Evolutionary conservation across 495 filamentous ascomycete species (phyloP), one percentile per base, ranked within the genome.

Genomic region (Neurospora terricola): DNA sequence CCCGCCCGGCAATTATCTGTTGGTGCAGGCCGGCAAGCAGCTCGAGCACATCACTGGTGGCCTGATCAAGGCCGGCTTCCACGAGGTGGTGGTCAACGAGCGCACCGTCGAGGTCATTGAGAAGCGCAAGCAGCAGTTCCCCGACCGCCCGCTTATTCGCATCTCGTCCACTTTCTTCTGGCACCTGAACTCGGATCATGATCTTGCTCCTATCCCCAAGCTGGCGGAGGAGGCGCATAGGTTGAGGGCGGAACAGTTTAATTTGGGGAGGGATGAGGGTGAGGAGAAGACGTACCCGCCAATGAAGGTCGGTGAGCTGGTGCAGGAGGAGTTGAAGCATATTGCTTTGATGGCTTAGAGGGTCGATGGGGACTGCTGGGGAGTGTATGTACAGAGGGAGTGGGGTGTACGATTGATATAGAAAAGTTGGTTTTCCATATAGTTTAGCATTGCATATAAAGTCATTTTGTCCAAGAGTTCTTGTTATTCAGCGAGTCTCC

Each of bases 1-100:
- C 73, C 85, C 85, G 2, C 70, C 68, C 36, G 84, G 85, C 18
- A 85, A 82, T 76, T 79, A 85, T 75, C 80, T 87, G 16, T 81
- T 87, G 10, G 85, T 87, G 4, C 85, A 87, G 69, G 85, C 85
- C 21, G 85, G 85, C 77, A 87, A 87, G 80, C 85, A 87, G 79
- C 80, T 87, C 70, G 85, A 87, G 80, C 81, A 87, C 78, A 78
- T 84, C 39, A 86, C 84, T 0, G 84, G 84, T 74, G 85, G 85
- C 4, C 80, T 87, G 21, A 81, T 87, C 74, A 87, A 87, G 77
- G 85, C 85, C 21, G 85, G 85, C 16, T 87, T 81, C 79, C 85
- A 87, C 81, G 85, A 87, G 80, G 85, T 87, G 1, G 84, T 87
- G 27, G 85, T 87, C 72, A 87, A 83, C 80, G 80, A 83, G 38